Base-by-base conservation (phyloP, 2,329 filamentous ascomycete species). In the Xylariomycetidae sp. region DNA sequence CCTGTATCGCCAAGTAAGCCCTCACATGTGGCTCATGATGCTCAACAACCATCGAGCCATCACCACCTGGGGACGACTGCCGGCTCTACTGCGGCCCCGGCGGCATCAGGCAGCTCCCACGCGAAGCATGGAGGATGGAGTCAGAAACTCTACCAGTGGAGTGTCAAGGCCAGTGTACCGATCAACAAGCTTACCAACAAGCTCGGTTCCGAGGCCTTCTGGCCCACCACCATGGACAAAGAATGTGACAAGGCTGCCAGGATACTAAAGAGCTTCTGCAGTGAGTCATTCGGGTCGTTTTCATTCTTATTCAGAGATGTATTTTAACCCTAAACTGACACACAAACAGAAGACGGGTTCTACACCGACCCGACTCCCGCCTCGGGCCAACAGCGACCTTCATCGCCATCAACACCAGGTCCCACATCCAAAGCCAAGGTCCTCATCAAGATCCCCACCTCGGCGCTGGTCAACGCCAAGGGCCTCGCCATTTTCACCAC, bases 161-260 rank as follows among this genome's bases (percentile, higher is more conserved):
- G 40, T n/a, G 35, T 49, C 28, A 53, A 70, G 49, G 66, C 69
- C 9, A 84, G 85, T 12, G 77, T 74, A 2, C 87, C 88, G 3
- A 80, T 94, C 53, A 94, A 94, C 56, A 79, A 73, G 39, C 60
- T 94, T 15, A 86, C 82, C 12, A 88, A 94, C 62, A 88, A 83
- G 61, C 69, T 94, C 23, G 88, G 88, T n/a, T 63, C 63, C 30
- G 88, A 94, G 60, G 83, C 85, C 15, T 94, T 94, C 61, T 83
- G 89, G 74, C 88, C 88, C 2, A 86, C 83, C 34, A 82, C 82
- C 2, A 68, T 95, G 44, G 88, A 94, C 55, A 88, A 88, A 59
- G 89, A 95, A 64, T 85, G 83, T 48, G 88, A 95, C 61, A 95
- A 95, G 66, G 87, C 88, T 1, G 88, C 88, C 20, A 70, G 85